Conservation (phyloP, 306 rosid genomes). For the Trifolium subterraneum region DNA sequence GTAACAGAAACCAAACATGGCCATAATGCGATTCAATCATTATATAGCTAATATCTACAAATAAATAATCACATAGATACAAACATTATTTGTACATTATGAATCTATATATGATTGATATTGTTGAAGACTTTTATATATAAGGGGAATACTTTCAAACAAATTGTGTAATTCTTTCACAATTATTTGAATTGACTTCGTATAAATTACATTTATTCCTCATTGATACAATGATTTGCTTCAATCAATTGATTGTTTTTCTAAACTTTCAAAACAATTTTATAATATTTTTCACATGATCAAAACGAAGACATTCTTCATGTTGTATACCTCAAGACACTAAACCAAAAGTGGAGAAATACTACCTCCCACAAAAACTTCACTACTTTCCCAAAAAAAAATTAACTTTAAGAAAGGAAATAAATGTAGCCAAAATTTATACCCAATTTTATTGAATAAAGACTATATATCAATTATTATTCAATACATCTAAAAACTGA, state of each 20-base stretch:
- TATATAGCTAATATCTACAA: not conserved
- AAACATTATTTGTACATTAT: not conserved
- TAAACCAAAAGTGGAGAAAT: constrained; percentile 1
- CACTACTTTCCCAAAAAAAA: not conserved
- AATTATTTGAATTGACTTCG: constrained; percentile 44
- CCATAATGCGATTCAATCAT: constrained; percentile 39
- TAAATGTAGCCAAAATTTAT: not conserved
- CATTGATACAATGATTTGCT: constrained; percentile 33
- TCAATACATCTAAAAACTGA: too few species aligned
- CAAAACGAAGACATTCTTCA: constrained; percentile 10
- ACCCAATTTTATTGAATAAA: too few species aligned
- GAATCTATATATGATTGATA: not conserved
- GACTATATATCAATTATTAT: too few species aligned
- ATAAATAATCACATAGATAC: constrained; percentile 8
- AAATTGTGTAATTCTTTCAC: constrained; percentile 24
- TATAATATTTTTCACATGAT: constrained; percentile 22
- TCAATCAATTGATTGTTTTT: constrained; percentile 28
- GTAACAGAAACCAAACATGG: constrained; percentile 32
- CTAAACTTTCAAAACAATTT: constrained; percentile 27
- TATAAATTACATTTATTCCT: constrained; percentile 29
- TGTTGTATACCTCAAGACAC: not conserved
- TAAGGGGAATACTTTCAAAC: constrained; percentile 4
- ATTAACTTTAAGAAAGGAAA: not conserved
- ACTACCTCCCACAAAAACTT: not conserved
- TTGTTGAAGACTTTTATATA: not conserved